phyloP scores from a whole-genome alignment of 495 filamentous ascomycete genomes.

The Corynascus novoguineensis region DNA sequence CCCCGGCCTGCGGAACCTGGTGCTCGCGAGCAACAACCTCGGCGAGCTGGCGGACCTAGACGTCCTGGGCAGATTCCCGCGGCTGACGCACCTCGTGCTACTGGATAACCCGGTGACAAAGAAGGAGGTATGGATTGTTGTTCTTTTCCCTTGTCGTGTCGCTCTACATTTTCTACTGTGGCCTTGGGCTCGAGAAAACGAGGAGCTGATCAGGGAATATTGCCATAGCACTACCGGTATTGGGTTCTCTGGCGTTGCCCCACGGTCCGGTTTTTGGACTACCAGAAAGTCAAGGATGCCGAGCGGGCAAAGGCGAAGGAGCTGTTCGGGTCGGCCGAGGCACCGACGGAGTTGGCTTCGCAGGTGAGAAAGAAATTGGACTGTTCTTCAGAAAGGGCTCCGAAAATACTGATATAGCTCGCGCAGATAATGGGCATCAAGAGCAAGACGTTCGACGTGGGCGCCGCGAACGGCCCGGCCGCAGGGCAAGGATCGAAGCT shows the following conservation, averaged over 20 bases:
- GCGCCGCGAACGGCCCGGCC: conserved; percentile 37
- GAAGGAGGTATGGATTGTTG: conserved; percentile 69
- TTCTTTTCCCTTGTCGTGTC: not conserved
- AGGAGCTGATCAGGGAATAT: not conserved
- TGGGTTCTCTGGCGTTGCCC: conserved; percentile 88
- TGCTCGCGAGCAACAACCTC: conserved; percentile 72
- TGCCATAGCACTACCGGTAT: conserved; percentile 75
- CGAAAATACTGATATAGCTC: not conserved
- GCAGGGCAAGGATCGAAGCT: conserved; percentile 51
- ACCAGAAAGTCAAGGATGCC: conserved; percentile 77
- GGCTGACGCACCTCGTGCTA: conserved; percentile 73
- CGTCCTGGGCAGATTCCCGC: conserved; percentile 60
- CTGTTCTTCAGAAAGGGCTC: too few species aligned
- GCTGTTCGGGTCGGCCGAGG: conserved; percentile 71
- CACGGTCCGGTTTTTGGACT: conserved; percentile 85
- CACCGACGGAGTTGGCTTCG: conserved; percentile 74
- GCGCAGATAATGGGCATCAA: conserved; percentile 78
- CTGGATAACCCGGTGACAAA: conserved; percentile 83
- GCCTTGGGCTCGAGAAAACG: too few species aligned
- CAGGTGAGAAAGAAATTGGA: conserved; percentile 34
- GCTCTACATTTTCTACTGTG: too few species aligned
- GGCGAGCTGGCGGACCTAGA: conserved; percentile 82
- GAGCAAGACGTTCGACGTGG: conserved; percentile 70
- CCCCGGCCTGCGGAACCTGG: conserved; percentile 70
- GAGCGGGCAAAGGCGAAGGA: conserved; percentile 71